Conservation (phyloP, 371 early-diverging fungal genomes). For the Syncephalastrum sp. region DNA sequence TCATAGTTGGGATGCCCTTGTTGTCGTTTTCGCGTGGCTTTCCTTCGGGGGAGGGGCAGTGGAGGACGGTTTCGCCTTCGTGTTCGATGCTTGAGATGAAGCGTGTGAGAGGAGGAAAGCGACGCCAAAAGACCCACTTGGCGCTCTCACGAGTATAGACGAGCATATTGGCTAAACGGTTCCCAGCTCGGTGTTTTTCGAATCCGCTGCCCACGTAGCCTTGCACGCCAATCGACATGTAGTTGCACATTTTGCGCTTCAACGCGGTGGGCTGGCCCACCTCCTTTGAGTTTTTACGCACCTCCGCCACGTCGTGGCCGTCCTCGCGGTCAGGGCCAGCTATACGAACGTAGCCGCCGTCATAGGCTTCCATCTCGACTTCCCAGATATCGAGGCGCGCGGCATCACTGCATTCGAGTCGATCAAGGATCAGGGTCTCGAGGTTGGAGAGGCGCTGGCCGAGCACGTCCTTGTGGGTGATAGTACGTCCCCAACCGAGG, state of each 20-base stretch:
- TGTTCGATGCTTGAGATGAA: constrained; percentile 44
- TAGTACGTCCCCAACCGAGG: constrained; percentile 65
- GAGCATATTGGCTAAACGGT: constrained; percentile 50
- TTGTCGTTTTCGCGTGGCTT: neutral
- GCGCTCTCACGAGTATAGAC: constrained; percentile 54
- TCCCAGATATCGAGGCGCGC: constrained; percentile 66
- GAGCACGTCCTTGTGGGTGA: constrained; percentile 36
- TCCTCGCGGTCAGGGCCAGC: constrained; percentile 24
- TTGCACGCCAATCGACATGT: constrained; percentile 64
- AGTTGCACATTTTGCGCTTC: constrained; percentile 54
- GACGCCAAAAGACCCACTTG: constrained; percentile 57
- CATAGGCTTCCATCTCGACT: constrained; percentile 41
- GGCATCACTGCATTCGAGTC: constrained; percentile 51
- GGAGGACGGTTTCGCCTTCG: constrained; percentile 21
- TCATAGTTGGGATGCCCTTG: constrained; percentile 18
- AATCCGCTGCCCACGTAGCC: constrained; percentile 65
- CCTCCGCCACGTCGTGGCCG: constrained; percentile 20
- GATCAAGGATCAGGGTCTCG: constrained; percentile 42
- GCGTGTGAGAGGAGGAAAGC: constrained; percentile 53
- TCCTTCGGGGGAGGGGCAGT: neutral
- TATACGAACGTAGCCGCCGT: constrained; percentile 28
- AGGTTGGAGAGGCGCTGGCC: constrained; percentile 44
- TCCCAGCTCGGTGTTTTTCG: constrained; percentile 57
- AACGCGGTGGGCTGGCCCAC: neutral
- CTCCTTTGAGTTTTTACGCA: neutral